Evolutionary conservation across 495 filamentous ascomycete species (phyloP).

Genomic region (Talaromyces thailandensis): DNA sequence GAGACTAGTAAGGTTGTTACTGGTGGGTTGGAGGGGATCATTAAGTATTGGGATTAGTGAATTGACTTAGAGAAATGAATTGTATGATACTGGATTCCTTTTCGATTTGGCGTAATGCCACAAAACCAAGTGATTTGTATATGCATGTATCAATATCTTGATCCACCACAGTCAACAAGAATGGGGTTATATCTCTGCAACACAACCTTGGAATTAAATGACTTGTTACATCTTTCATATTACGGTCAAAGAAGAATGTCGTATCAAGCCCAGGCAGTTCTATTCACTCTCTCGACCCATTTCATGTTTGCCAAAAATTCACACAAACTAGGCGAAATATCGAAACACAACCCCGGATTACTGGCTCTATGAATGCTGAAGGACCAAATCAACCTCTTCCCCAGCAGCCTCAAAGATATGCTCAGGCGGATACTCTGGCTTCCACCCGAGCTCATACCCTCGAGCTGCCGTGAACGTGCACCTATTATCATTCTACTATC

Average conservation of each 20-base stretch:
- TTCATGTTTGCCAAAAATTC: too few relatives aligned
- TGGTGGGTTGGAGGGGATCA: conserved; percentile 77
- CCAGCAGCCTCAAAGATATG: conserved; percentile 30
- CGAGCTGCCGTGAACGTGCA: conserved; percentile 29
- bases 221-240: too few relatives aligned
- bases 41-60: conserved; percentile 89
- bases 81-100: background rate
- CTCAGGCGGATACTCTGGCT: conserved; percentile 22
- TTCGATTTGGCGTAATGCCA: background rate
- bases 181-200: too few relatives aligned
- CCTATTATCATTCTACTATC: conserved; percentile 9
- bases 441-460: conserved; percentile 32
- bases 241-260: too few relatives aligned
- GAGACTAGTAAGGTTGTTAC: conserved; percentile 91
- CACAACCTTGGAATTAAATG: too few relatives aligned
- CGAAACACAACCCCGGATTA: background rate
- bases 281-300: too few relatives aligned
- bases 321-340: too few relatives aligned
- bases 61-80: background rate
- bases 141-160: too few relatives aligned
- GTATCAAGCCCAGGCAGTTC: too few relatives aligned
- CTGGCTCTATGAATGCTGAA: conserved; percentile 7
- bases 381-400: conserved; percentile 31
- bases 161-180: too few relatives aligned
- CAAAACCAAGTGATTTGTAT: too few relatives aligned